Evolutionary conservation across 176 grass and related monocot species (phyloP).

Genomic region (Aegilops sharonensis): DNA sequence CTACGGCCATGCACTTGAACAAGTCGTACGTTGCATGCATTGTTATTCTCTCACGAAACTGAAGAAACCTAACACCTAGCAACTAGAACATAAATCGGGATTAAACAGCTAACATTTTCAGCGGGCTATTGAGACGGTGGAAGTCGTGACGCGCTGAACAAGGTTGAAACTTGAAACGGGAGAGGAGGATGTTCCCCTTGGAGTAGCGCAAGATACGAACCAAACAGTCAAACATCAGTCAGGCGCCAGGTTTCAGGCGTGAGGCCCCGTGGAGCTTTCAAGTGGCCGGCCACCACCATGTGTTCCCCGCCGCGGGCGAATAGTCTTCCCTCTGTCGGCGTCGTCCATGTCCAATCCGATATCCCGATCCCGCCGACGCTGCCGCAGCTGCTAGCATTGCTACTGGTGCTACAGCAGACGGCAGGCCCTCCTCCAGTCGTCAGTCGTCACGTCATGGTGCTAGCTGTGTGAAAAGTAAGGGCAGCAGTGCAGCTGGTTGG

Average conservation of each 20-base stretch:
- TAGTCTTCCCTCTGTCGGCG: background rate
- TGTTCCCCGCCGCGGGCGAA: background rate
- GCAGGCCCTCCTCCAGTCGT: background rate
- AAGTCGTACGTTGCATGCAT: too few species aligned
- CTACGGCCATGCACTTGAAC: too few species aligned
- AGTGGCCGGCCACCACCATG: background rate
- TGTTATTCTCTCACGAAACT: too few species aligned
- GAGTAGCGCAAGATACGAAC: too few species aligned
- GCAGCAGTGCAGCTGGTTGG: background rate
- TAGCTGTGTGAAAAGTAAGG: background rate
- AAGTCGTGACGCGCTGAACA: too few species aligned
- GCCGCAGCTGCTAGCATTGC: background rate
- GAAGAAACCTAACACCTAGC: too few species aligned
- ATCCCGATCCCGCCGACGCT: background rate
- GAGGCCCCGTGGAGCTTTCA: background rate
- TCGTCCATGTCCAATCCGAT: background rate
- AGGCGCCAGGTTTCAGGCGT: background rate
- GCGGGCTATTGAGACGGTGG: too few species aligned
- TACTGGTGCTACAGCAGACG: background rate
- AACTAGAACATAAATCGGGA: too few species aligned
- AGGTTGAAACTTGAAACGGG: too few species aligned
- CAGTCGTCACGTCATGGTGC: background rate
- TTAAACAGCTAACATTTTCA: too few species aligned
- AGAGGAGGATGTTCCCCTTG: too few species aligned
- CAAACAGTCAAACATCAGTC: background rate